Evolutionary conservation across 495 filamentous ascomycete species (phyloP).

Genomic region (Aspergillus taichungensis): DNA sequence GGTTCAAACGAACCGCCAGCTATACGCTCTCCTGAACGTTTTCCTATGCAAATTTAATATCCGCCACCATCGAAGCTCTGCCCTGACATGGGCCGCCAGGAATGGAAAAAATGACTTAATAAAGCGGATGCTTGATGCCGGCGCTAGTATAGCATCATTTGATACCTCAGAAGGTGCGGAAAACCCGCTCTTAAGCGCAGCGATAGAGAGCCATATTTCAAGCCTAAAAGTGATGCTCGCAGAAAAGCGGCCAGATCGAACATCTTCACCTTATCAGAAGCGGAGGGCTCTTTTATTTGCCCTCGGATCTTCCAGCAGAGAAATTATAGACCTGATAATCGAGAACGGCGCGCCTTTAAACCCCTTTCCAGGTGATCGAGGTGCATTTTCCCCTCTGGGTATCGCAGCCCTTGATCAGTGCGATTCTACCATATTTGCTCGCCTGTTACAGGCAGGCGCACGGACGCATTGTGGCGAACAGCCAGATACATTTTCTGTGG

Average conservation of each 20-base stretch:
- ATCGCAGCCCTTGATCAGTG: background rate
- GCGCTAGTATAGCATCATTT: background rate
- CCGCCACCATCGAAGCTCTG: background rate
- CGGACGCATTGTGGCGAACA: background rate
- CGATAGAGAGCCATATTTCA: background rate
- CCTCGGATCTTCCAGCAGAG: background rate
- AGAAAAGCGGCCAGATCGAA: background rate
- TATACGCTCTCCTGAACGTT: background rate
- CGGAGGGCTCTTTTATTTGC: constrained; percentile 3
- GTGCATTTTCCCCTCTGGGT: background rate
- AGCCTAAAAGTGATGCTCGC: background rate
- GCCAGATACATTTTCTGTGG: background rate
- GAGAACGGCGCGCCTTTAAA: background rate
- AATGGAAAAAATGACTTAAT: background rate
- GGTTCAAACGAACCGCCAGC: background rate
- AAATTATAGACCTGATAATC: constrained; percentile 3
- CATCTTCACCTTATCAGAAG: background rate
- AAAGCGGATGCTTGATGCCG: background rate
- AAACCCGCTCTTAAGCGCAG: constrained; percentile 1
- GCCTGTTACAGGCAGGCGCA: background rate
- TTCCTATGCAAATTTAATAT: constrained; percentile 1
- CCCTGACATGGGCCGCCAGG: background rate
- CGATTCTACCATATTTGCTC: background rate
- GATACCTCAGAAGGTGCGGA: background rate
- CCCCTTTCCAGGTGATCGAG: background rate